Base-by-base conservation (phyloP, 768 basidiomycete genomes). In the Lyophyllum shimeji region DNA sequence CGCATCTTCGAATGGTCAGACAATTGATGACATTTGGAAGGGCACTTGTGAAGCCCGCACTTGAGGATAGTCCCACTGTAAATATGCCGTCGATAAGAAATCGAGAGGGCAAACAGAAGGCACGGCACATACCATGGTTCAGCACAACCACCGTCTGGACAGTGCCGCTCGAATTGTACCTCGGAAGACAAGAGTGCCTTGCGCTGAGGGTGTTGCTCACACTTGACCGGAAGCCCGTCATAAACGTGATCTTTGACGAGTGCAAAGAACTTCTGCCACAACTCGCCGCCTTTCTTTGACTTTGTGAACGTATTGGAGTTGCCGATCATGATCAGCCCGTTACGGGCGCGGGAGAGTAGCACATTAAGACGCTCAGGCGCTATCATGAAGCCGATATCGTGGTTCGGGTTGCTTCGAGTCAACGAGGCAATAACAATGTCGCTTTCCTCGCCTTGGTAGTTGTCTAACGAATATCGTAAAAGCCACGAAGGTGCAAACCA, bases 391-490 rank as follows among this genome's bases (percentile, higher is more conserved):
- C 88, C 87, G 21, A 89, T 89, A 53, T 83, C 79, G 47, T 76
- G 63, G 0, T 67, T 54, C 0, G 70, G 5, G 55, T 90, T 88
- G 58, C 85, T 87, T 46, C 87, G 69, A 0, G 84, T 86, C 29
- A 90, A 66, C 11, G 80, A 82, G 5, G 77, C 74, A 31, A 90
- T 70, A 23, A 90, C 83, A 46, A 90, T 83, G 47, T 89, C 80
- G 31, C 83, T 83, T 66, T 89, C 87, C 64, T 89, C 88, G 2
- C 87, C 87, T 63, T 89, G 88, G 57, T 88, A 90, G 60, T 89
- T 90, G 61, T 89, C 88, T 88, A 18, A 29, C 3, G 3, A 9
- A 9, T 18, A 45, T 25, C 43, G 18, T 17, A 1, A 18, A 24
- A 5, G n/a, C 1, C 45, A 53, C 44, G 17, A 37, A 20, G 18